A percentile compares a stretch with the other conserved stretches of the same genome.
These are phyloP conservation scores for Boletellus deceptivus DNA, from an alignment of 1,284 basidiomycete species.

Conservation along the genomic window DNA sequence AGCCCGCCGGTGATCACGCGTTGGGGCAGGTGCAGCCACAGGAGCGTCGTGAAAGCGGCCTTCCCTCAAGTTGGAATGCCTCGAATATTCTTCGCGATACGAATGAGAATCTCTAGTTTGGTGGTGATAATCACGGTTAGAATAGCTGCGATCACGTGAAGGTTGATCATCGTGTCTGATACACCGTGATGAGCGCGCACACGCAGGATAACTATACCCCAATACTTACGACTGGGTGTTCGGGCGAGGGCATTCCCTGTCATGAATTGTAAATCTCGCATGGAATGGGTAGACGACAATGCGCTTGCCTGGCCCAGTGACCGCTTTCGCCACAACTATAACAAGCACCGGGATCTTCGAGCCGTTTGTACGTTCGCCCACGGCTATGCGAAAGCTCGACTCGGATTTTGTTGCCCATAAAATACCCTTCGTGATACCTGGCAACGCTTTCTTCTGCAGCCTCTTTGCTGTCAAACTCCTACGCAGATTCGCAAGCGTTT, in stretches of 20 bases:
- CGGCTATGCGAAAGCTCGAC: slow-evolving; percentile 82
- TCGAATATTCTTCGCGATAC: slow-evolving; percentile 46
- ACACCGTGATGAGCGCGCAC: slow-evolving; percentile 2
- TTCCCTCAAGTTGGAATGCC: slow-evolving; percentile 46
- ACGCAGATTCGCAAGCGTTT: not conserved
- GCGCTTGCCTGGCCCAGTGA: slow-evolving; percentile 77
- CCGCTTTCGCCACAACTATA: slow-evolving; percentile 81
- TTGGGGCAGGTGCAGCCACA: slow-evolving; percentile 37
- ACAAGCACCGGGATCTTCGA: slow-evolving; percentile 77
- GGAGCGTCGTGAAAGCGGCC: slow-evolving; percentile 57
- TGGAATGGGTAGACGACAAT: slow-evolving; percentile 1
- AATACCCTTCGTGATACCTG: slow-evolving; percentile 81
- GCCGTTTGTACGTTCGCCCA: slow-evolving; percentile 72
- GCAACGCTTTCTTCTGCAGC: slow-evolving; percentile 81
- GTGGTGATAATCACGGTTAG: slow-evolving; percentile 46
- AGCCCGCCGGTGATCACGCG: slow-evolving; percentile 59
- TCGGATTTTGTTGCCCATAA: slow-evolving; percentile 86
- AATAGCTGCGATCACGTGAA: slow-evolving; percentile 52
- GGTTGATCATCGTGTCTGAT: slow-evolving; percentile 40
- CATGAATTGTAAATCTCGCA: slow-evolving; percentile 5
- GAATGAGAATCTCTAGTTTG: slow-evolving; percentile 44
- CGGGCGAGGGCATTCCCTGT: slow-evolving; percentile 72
- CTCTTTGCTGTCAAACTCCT: slow-evolving; percentile 80
- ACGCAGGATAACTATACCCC: slow-evolving; percentile 9
- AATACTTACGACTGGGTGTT: slow-evolving; percentile 41